Percentiles rank a stretch among this genome's conserved stretches.
These are phyloP conservation scores for Solanum aculeatissimum DNA, from an alignment of 305 asterid genomes.

Conservation along the genomic window DNA sequence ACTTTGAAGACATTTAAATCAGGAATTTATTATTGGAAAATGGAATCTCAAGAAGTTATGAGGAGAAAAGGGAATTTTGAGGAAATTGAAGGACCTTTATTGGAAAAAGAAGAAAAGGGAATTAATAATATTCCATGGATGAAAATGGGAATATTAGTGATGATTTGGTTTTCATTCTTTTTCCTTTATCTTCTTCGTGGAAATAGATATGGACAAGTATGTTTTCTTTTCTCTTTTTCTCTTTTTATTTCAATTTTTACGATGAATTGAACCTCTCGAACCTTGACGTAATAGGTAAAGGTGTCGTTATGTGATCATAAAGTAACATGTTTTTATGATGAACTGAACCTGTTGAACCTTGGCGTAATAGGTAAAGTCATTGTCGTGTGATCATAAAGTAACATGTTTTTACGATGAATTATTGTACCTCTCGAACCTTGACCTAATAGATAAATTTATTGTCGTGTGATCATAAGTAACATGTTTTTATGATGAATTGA, in stretches of 20 bases:
- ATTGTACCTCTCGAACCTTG: too few relatives aligned
- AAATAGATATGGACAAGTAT: conserved; percentile 52
- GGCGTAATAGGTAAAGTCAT: neutral
- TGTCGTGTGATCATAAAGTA: too few relatives aligned
- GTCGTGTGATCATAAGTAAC: too few relatives aligned
- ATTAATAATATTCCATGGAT: conserved; percentile 24
- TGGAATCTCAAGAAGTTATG: conserved; percentile 24
- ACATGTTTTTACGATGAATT: too few relatives aligned
- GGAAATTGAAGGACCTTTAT: conserved; percentile 18
- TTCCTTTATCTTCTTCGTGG: conserved; percentile 55
- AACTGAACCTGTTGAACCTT: too few relatives aligned
- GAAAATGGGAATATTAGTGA: conserved; percentile 33
- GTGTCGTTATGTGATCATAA: fast-evolving
- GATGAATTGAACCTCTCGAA: too few relatives aligned
- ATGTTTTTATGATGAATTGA: too few relatives aligned
- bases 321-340: neutral
- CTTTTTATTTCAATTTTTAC: neutral
- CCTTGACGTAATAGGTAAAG: fast-evolving
- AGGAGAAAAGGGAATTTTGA: conserved; percentile 3
- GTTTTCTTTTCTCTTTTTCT: neutral
- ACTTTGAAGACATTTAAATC: conserved; percentile 49
- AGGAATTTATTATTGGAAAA: conserved; percentile 35
- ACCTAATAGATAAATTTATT: too few relatives aligned
- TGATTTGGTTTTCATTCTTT: conserved; percentile 57
- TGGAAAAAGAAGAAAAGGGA: conserved; percentile 3